Conservation (phyloP, 2,329 filamentous ascomycete genomes). For the Fusarium sp. region DNA sequence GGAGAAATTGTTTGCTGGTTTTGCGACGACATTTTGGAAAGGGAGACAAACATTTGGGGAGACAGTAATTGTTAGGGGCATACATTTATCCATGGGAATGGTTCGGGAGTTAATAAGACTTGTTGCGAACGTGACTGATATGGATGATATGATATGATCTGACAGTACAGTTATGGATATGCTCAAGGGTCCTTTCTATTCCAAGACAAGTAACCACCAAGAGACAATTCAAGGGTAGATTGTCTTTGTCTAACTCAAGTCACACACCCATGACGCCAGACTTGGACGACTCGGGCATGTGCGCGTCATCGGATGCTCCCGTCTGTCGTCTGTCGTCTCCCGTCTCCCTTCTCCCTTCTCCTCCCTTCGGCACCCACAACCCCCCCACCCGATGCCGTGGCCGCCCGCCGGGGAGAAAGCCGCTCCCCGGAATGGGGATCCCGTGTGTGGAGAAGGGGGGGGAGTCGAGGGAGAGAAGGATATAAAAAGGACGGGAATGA, state of each 20-base stretch:
- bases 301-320: slow-evolving; percentile 37
- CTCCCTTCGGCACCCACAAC: neutral
- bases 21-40: slow-evolving; percentile 6
- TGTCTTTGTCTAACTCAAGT: neutral
- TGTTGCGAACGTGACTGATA: slow-evolving; percentile 18
- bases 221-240: neutral
- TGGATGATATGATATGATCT: neutral
- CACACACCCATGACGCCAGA: neutral
- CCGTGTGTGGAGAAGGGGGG: slow-evolving; percentile 16
- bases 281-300: slow-evolving; percentile 22
- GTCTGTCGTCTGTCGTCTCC: slow-evolving; percentile 6
- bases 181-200: neutral
- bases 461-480: neutral
- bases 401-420: slow-evolving; percentile 33
- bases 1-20: slow-evolving; percentile 41
- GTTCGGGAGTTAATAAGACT: slow-evolving; percentile 24
- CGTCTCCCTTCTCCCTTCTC: neutral
- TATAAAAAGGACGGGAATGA: slow-evolving; percentile 22
- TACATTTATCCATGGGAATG: neutral
- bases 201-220: neutral
- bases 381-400: slow-evolving; percentile 31
- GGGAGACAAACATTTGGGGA: neutral
- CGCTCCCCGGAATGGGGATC: slow-evolving; percentile 15
- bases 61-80: slow-evolving; percentile 26
- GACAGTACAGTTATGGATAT: neutral